phyloP scores from a whole-genome alignment of 495 filamentous ascomycete genomes.

The Sporormia fimetaria region DNA sequence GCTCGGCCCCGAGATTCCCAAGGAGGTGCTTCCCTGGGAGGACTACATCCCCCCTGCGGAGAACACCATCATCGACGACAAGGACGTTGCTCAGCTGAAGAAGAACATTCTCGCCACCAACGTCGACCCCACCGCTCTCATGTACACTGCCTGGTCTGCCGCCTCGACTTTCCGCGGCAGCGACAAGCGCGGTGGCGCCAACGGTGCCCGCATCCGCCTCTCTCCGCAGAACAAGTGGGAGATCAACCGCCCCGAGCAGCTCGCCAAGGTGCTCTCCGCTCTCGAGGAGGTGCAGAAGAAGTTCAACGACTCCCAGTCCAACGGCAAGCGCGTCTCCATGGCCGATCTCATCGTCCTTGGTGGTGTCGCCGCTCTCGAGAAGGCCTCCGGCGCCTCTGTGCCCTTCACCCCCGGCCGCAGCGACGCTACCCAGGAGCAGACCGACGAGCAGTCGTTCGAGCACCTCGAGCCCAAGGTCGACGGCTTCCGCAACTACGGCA shows the following conservation, averaged over 20 bases:
- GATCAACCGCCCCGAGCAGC: conserved; percentile 52
- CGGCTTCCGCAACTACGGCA: conserved; percentile 66
- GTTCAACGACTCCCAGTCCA: conserved; percentile 43
- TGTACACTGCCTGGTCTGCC: conserved; percentile 55
- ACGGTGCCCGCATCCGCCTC: conserved; percentile 63
- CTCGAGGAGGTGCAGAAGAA: conserved; percentile 51
- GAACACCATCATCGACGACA: conserved; percentile 45
- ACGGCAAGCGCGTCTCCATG: conserved; percentile 56
- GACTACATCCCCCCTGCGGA: conserved; percentile 48
- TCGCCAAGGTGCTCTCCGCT: conserved; percentile 44
- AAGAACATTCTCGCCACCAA: conserved; percentile 49
- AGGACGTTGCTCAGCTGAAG: conserved; percentile 52
- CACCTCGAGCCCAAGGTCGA: conserved; percentile 52
- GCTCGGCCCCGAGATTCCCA: conserved; percentile 57
- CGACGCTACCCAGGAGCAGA: conserved; percentile 48
- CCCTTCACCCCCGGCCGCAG: conserved; percentile 31
- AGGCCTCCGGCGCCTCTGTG: conserved; percentile 25
- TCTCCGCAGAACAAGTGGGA: conserved; percentile 55
- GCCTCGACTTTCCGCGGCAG: conserved; percentile 61
- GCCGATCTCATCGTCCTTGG: conserved; percentile 63
- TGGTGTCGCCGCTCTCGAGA: conserved; percentile 35
- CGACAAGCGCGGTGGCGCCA: conserved; percentile 68
- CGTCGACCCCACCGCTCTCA: conserved; percentile 43
- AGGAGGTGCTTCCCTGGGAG: conserved; percentile 53
- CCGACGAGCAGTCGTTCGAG: conserved; percentile 49